Evolutionary conservation across 2,329 filamentous ascomycete genomes (phyloP).

Genomic region (Diaporthe destruens): DNA sequence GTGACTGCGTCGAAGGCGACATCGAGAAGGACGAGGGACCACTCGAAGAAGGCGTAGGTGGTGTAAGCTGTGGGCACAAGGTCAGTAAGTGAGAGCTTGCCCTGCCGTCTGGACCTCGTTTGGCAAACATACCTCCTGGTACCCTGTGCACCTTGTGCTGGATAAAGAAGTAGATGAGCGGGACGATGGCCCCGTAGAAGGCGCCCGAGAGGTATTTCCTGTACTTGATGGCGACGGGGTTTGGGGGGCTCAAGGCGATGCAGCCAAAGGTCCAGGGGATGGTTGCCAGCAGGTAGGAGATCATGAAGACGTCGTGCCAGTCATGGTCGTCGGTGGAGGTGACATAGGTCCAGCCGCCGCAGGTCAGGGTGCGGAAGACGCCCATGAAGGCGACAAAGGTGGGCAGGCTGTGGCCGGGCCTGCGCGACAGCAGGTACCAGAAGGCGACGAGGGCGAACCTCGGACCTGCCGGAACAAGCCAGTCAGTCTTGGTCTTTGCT

Average conservation of each 20-base stretch:
- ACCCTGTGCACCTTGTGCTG: conserved; percentile 98
- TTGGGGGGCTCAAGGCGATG: conserved; percentile 86
- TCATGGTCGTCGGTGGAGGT: conserved; percentile 98
- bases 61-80: conserved; percentile 81
- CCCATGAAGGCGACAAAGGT: conserved; percentile 85
- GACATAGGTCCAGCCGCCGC: conserved; percentile 98
- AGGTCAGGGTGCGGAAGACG: conserved; percentile 89
- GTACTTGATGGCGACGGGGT: conserved; percentile 85
- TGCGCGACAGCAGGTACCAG: conserved; percentile 90
- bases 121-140: conserved; percentile 81
- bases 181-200: conserved; percentile 93
- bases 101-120: background rate
- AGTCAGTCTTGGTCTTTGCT: background rate
- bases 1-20: conserved; percentile 97
- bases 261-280: conserved; percentile 96
- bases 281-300: conserved; percentile 94
- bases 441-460: conserved; percentile 91
- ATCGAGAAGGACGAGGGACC: conserved; percentile 93
- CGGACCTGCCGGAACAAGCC: conserved; percentile 69
- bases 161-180: conserved; percentile 96
- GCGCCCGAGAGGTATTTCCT: conserved; percentile 84
- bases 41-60: conserved; percentile 97
- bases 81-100: background rate
- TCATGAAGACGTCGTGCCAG: conserved; percentile 99
- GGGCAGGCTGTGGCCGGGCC: conserved; percentile 79